phyloP scores from a whole-genome alignment of 2,329 filamentous ascomycete genomes.

The Verticillium isaacii region DNA sequence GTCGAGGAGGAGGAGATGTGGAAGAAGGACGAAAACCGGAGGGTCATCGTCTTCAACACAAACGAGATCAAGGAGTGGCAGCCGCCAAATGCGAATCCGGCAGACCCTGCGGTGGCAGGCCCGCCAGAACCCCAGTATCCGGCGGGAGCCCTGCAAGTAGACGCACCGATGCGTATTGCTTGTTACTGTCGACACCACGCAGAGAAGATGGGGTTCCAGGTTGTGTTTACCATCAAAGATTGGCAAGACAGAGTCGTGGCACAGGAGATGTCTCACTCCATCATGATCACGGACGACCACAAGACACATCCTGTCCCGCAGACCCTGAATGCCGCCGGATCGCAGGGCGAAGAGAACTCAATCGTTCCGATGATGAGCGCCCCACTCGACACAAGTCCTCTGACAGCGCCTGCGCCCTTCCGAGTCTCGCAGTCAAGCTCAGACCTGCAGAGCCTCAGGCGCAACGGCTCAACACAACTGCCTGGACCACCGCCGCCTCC shows the following conservation, averaged over 20 bases:
- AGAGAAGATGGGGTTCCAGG: slow-evolving; percentile 86
- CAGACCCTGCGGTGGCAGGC: slow-evolving; percentile 36
- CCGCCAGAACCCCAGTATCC: slow-evolving; percentile 35
- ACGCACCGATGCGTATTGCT: slow-evolving; percentile 90
- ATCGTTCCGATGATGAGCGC: slow-evolving; percentile 4
- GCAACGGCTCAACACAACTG: neutral
- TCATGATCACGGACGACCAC: slow-evolving; percentile 97
- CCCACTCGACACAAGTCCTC: slow-evolving; percentile 21
- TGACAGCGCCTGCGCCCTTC: slow-evolving; percentile 37
- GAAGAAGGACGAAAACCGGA: slow-evolving; percentile 71
- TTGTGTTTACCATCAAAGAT: slow-evolving; percentile 94
- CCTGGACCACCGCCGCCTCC: slow-evolving; percentile 25
- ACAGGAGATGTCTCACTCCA: slow-evolving; percentile 79
- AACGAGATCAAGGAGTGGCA: slow-evolving; percentile 83
- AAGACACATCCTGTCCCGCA: slow-evolving; percentile 65
- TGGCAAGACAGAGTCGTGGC: slow-evolving; percentile 70
- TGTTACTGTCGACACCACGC: slow-evolving; percentile 95
- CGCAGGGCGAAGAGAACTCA: neutral
- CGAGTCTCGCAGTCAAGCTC: slow-evolving; percentile 56
- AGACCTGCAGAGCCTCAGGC: slow-evolving; percentile 49
- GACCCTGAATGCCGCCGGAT: slow-evolving; percentile 9
- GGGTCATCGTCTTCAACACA: slow-evolving; percentile 89
- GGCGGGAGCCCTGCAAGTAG: slow-evolving; percentile 67
- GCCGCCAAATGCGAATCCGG: slow-evolving; percentile 26
- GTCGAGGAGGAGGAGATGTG: slow-evolving; percentile 88